Percentiles rank a stretch among this genome's conserved stretches.
Conservation (phyloP, 192 early-diverging fungal species). For the Entrophospora sp. region DNA sequence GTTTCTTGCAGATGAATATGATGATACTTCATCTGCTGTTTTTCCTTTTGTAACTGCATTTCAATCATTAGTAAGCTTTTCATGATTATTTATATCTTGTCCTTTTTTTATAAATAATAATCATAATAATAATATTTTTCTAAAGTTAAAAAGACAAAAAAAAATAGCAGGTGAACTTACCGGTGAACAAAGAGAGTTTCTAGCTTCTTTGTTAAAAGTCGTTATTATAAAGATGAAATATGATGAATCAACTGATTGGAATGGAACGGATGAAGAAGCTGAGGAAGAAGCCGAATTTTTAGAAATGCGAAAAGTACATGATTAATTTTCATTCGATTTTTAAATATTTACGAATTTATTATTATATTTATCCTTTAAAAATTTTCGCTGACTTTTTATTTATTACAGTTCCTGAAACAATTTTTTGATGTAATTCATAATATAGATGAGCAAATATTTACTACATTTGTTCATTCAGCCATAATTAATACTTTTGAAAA, state of each 20-base stretch:
- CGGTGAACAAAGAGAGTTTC: slow-evolving; percentile 39
- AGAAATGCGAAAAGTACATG: slow-evolving; percentile 57
- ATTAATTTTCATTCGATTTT: slow-evolving; percentile 20
- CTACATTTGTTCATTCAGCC: slow-evolving; percentile 48
- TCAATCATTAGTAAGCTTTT: slow-evolving; percentile 55
- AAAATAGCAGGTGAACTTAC: slow-evolving; percentile 34
- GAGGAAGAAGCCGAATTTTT: slow-evolving; percentile 70
- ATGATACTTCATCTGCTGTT: slow-evolving; percentile 69
- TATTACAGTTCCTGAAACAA: slow-evolving; percentile 49
- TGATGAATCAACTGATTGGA: slow-evolving; percentile 73
- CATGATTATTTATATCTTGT: not conserved
- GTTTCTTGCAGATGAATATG: slow-evolving; percentile 72
- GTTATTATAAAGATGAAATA: slow-evolving; percentile 87
- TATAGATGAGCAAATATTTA: slow-evolving; percentile 56
- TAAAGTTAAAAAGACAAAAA: slow-evolving; percentile 49
- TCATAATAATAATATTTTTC: not conserved
- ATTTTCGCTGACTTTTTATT: not conserved
- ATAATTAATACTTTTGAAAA: slow-evolving; percentile 54
- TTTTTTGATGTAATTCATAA: slow-evolving; percentile 69
- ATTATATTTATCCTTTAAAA: no score
- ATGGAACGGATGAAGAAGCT: slow-evolving; percentile 59
- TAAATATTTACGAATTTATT: slow-evolving; percentile 26
- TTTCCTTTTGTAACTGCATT: slow-evolving; percentile 70
- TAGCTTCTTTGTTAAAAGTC: slow-evolving; percentile 49
- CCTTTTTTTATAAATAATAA: not conserved